phyloP scores from a whole-genome alignment of 2,329 filamentous ascomycete species.

The Cladosporium sp. region DNA sequence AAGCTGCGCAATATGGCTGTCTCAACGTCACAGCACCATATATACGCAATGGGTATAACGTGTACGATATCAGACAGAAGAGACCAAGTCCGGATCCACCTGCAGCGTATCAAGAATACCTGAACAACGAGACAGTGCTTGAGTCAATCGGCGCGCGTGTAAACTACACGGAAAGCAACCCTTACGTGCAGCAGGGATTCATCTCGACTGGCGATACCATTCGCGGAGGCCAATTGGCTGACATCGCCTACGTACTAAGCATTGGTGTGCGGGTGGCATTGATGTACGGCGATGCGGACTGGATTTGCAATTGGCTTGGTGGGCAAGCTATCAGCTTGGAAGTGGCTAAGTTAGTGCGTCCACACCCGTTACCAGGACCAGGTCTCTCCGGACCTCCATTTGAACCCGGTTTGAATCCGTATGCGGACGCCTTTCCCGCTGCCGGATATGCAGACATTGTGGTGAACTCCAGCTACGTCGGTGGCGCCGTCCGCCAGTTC shows the following conservation, averaged over 20 bases:
- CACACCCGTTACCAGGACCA: constrained; percentile 7
- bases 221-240: constrained; percentile 41
- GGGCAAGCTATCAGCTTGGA: constrained; percentile 70
- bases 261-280: constrained; percentile 61
- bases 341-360: constrained; percentile 40
- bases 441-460: constrained; percentile 73
- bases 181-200: constrained; percentile 46
- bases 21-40: constrained; percentile 29
- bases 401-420: constrained; percentile 32
- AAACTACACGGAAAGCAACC: constrained; percentile 49
- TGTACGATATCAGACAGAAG: constrained; percentile 57
- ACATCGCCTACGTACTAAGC: constrained; percentile 45
- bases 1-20: constrained; percentile 26
- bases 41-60: constrained; percentile 32
- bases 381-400: constrained; percentile 12
- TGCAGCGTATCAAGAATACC: constrained; percentile 51
- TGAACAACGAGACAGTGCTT: constrained; percentile 50
- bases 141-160: constrained; percentile 52
- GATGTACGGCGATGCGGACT: constrained; percentile 65
- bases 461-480: constrained; percentile 67
- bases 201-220: constrained; percentile 47
- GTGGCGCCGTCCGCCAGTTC: constrained; percentile 72
- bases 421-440: constrained; percentile 57
- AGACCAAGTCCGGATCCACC: constrained; percentile 57
- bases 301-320: constrained; percentile 64